Conservation (phyloP, 495 filamentous ascomycete genomes). For the Xylaria cubensis region DNA sequence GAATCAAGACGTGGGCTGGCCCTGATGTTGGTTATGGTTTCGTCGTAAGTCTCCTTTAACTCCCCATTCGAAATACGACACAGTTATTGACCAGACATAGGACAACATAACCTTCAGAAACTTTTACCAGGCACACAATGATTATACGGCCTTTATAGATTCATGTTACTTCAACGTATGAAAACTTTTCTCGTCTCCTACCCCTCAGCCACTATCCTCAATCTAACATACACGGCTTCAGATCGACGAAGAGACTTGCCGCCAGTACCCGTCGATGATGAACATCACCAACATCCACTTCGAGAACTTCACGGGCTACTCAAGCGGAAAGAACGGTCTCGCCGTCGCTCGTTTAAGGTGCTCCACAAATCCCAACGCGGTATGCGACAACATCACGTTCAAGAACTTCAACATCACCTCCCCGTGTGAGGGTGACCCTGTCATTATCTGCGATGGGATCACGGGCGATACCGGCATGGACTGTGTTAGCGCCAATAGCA, state of each 20-base stretch:
- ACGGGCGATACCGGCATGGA: constrained; percentile 56
- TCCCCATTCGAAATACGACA: not conserved
- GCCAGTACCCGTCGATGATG: constrained; percentile 57
- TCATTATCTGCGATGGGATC: constrained; percentile 61
- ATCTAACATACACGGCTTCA: constrained; percentile 12
- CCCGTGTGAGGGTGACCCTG: constrained; percentile 52
- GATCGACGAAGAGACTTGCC: constrained; percentile 50
- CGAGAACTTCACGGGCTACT: constrained; percentile 61
- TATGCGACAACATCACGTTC: constrained; percentile 60
- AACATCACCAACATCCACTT: constrained; percentile 63
- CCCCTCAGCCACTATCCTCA: not conserved
- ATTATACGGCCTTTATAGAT: constrained; percentile 60
- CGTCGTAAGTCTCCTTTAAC: constrained; percentile 36
- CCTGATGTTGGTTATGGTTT: constrained; percentile 60
- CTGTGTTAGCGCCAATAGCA: constrained; percentile 45
- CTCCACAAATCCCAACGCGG: constrained; percentile 55
- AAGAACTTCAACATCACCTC: constrained; percentile 58
- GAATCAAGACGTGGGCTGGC: constrained; percentile 64
- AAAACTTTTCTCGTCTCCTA: constrained; percentile 20
- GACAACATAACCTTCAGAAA: constrained; percentile 66
- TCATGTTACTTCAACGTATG: constrained; percentile 66
- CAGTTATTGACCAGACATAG: constrained; percentile 2
- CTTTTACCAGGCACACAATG: constrained; percentile 62
- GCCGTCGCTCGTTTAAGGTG: constrained; percentile 59
- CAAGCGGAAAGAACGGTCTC: constrained; percentile 56